Evolutionary conservation across 306 rosid genomes (phyloP).

Genomic region (Vigna reflexopilosa): DNA sequence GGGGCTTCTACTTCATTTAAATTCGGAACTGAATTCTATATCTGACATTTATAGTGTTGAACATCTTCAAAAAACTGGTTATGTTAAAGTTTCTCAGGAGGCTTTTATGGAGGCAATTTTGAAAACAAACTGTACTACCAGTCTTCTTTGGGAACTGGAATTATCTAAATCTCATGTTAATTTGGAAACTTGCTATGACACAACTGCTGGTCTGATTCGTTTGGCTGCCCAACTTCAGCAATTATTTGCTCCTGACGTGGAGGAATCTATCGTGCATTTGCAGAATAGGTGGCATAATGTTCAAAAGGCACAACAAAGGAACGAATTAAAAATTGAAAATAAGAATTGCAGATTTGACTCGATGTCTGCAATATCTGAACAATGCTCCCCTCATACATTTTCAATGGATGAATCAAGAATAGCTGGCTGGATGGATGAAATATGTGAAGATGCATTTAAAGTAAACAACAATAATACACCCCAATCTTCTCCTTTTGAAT

Average conservation of each 20-base stretch:
- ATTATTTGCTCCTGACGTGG: conserved; percentile 93
- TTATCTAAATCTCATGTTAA: conserved; percentile 72
- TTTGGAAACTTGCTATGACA: conserved; percentile 86
- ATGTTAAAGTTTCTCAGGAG: conserved; percentile 85
- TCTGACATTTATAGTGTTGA: conserved; percentile 67
- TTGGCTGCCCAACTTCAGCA: conserved; percentile 88
- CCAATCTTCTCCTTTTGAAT: conserved; percentile 53
- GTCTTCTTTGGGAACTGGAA: conserved; percentile 87
- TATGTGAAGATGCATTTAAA: conserved; percentile 86
- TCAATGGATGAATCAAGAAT: conserved; percentile 53
- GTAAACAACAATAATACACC: conserved; percentile 45
- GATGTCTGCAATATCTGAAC: conserved; percentile 54
- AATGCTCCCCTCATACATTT: conserved; percentile 45
- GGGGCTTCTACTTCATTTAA: conserved; percentile 72
- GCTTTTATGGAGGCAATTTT: conserved; percentile 78
- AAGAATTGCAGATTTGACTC: conserved; percentile 44
- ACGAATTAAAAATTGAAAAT: conserved; percentile 52
- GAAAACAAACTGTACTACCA: conserved; percentile 76
- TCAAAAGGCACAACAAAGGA: conserved; percentile 74
- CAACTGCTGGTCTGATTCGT: conserved; percentile 77
- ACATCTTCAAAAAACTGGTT: conserved; percentile 73
- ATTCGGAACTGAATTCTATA: conserved; percentile 55
- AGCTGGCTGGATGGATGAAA: conserved; percentile 84
- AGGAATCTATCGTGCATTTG: conserved; percentile 91
- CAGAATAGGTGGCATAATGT: conserved; percentile 89